Conservation (phyloP, 805 yeast species). For the Yarrowia sp. region DNA sequence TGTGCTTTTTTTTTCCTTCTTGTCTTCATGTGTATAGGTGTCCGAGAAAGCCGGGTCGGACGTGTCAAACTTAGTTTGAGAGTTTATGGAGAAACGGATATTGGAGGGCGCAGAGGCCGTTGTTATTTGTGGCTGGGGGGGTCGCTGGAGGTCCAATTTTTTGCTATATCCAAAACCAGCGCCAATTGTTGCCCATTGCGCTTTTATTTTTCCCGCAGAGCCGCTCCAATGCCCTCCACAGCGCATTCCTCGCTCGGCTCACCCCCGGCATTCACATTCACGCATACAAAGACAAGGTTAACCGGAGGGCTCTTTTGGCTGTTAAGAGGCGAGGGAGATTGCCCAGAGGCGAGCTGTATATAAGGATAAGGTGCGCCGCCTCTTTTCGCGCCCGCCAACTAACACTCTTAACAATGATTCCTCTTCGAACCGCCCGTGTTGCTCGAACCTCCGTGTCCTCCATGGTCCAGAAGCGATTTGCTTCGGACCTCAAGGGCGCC, state of each 20-base stretch:
- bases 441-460: conserved; percentile 26
- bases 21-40: neutral
- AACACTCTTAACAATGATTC: conserved; percentile 20
- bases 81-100: conserved; percentile 25
- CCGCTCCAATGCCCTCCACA: neutral
- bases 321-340: too few relatives aligned
- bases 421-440: conserved; percentile 26
- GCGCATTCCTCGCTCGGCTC: neutral
- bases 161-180: too few relatives aligned
- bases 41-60: conserved; percentile 27
- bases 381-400: too few relatives aligned
- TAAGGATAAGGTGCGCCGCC: neutral
- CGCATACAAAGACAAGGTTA: conserved; percentile 27
- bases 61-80: conserved; percentile 5
- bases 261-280: conserved; percentile 26
- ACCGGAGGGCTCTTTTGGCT: conserved; percentile 2
- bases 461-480: conserved; percentile 27
- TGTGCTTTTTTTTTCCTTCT: neutral
- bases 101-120: neutral
- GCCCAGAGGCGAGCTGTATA: too few relatives aligned
- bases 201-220: too few relatives aligned
- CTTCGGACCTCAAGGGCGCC: conserved; percentile 38
- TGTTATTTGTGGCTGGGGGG: neutral
- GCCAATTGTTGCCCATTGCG: too few relatives aligned
- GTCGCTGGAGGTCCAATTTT: too few relatives aligned